Conservation (phyloP, 2,329 filamentous ascomycete genomes). For the Xylogone sp. region DNA sequence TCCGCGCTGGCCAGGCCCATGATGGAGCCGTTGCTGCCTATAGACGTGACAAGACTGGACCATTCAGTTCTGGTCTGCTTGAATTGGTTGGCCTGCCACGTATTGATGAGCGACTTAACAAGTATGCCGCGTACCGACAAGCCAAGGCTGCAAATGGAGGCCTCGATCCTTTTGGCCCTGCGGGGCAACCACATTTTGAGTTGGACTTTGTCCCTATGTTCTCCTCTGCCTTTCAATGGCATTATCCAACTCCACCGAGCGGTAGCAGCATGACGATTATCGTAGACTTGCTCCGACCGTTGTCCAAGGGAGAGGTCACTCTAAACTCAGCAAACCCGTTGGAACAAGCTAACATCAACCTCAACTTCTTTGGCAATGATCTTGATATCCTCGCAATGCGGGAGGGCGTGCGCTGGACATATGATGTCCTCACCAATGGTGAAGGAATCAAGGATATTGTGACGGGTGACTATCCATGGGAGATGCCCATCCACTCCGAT, state of each 20-base stretch:
- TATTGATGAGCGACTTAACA: constrained; percentile 51
- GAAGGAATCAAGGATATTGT: constrained; percentile 54
- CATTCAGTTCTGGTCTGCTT: constrained; percentile 37
- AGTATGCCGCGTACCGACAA: constrained; percentile 42
- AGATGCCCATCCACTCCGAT: constrained; percentile 52
- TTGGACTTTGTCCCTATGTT: constrained; percentile 61
- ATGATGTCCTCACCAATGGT: constrained; percentile 53
- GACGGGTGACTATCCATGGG: constrained; percentile 53
- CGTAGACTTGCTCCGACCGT: constrained; percentile 44
- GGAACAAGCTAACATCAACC: constrained; percentile 46
- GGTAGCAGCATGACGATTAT: constrained; percentile 55
- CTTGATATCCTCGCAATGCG: constrained; percentile 52
- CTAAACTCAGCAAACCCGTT: constrained; percentile 45
- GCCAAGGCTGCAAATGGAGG: constrained; percentile 36
- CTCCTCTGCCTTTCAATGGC: constrained; percentile 44
- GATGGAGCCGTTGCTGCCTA: constrained; percentile 37
- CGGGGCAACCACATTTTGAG: constrained; percentile 57
- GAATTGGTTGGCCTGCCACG: constrained; percentile 53
- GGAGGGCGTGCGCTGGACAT: constrained; percentile 14
- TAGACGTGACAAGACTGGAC: constrained; percentile 35
- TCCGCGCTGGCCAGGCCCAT: constrained; percentile 31
- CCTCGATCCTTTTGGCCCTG: constrained; percentile 50
- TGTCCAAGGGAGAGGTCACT: constrained; percentile 39
- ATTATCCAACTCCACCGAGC: constrained; percentile 35
- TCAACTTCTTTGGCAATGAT: constrained; percentile 33